Evolutionary conservation across 169 alveolate genomes (phyloP).

Genomic region (Condylostoma magnum): DNA sequence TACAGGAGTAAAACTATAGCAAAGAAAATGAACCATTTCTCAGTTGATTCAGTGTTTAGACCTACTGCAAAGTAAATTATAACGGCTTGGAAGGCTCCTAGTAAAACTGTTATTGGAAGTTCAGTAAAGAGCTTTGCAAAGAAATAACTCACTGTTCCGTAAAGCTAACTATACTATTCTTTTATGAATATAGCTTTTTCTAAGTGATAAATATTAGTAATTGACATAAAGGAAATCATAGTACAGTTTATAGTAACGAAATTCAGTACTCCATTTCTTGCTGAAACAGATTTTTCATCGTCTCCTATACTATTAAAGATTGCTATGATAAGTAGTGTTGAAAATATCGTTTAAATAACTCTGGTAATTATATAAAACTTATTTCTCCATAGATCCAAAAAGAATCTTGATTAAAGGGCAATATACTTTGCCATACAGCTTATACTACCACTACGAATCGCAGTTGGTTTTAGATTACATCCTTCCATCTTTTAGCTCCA

Average conservation of each 20-base stretch:
- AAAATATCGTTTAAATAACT: too few relatives aligned
- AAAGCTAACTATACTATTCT: not conserved
- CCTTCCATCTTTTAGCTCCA: too few relatives aligned
- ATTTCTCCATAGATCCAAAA: too few relatives aligned
- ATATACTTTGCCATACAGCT: too few relatives aligned
- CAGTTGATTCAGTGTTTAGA: not conserved
- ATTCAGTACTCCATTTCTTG: not conserved
- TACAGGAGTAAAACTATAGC: too few relatives aligned
- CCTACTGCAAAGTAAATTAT: conserved; percentile 3
- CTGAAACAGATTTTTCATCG: not conserved
- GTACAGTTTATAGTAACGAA: not conserved
- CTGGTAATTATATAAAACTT: too few relatives aligned
- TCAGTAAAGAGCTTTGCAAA: not conserved
- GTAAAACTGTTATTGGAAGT: not conserved
- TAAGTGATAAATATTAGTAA: not conserved
- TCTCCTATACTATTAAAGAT: not conserved
- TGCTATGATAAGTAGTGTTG: too few relatives aligned
- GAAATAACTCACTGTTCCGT: not conserved
- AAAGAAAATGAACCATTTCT: not conserved
- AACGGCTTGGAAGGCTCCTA: not conserved
- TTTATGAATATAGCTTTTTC: not conserved
- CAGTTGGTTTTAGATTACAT: too few relatives aligned
- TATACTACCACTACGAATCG: too few relatives aligned
- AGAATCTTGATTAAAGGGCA: too few relatives aligned
- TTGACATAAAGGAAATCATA: not conserved